phyloP scores from a whole-genome alignment of 306 rosid species.

The Pyrus betulifolia region DNA sequence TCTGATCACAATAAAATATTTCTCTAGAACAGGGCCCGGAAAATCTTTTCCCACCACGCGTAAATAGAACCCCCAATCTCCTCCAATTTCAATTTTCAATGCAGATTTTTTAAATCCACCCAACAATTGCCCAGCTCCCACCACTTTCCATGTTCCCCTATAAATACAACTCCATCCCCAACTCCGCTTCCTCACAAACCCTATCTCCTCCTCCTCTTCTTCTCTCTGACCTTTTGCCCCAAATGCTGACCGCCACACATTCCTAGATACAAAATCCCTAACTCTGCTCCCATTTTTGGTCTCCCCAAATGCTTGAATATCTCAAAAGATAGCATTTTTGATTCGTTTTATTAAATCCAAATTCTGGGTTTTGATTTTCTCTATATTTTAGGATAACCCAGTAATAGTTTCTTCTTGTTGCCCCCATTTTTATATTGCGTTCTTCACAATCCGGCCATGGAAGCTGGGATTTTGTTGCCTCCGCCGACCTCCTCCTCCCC shows the following conservation, averaged over 20 bases:
- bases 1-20: fast-evolving
- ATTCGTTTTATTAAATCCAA: neutral
- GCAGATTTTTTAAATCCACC: neutral
- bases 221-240: neutral
- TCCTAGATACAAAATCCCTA: neutral
- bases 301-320: neutral
- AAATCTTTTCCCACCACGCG: conserved; percentile 17
- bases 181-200: conserved; percentile 25
- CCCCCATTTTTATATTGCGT: conserved; percentile 49
- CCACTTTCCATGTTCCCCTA: neutral
- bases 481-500: conserved; percentile 33
- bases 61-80: conserved; percentile 8
- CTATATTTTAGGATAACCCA: neutral
- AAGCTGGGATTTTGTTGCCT: conserved; percentile 43
- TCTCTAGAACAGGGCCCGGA: neutral
- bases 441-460: conserved; percentile 48
- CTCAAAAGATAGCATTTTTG: neutral
- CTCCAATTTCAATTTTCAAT: neutral
- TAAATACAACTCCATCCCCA: neutral
- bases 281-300: neutral
- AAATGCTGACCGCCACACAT: conserved; percentile 6
- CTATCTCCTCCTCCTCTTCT: neutral
- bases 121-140: neutral
- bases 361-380: neutral
- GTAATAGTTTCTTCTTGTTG: conserved; percentile 43